These are phyloP conservation scores for Cryptosporidium parvum DNA, from an alignment of 169 alveolate genomes.

Conservation along the genomic window DNA sequence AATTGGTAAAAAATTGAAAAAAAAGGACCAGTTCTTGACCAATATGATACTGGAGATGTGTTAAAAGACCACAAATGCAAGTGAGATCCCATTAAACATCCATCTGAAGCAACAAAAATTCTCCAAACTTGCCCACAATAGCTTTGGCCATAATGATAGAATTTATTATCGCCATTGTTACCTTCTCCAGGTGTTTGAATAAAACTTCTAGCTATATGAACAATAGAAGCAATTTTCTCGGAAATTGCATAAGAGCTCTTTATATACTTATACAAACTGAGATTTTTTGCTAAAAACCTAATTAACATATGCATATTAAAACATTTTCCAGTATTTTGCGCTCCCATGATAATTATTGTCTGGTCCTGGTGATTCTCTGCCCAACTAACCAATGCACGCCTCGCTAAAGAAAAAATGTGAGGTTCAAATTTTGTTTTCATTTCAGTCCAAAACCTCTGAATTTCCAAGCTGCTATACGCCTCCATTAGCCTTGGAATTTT, in stretches of 20 bases:
- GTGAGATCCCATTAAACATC: slow-evolving; percentile 47
- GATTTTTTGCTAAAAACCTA: slow-evolving; percentile 57
- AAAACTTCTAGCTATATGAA: slow-evolving; percentile 56
- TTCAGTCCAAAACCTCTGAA: slow-evolving; percentile 71
- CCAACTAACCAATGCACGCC: slow-evolving; percentile 52
- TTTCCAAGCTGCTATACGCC: slow-evolving; percentile 51
- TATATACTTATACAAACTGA: slow-evolving; percentile 54
- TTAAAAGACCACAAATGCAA: slow-evolving; percentile 54
- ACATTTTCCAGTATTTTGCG: slow-evolving; percentile 57
- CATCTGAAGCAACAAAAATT: slow-evolving; percentile 57
- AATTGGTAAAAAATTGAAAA: slow-evolving; percentile 65
- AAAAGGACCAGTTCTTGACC: slow-evolving; percentile 36
- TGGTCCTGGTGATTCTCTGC: slow-evolving; percentile 57
- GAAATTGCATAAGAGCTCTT: slow-evolving; percentile 65
- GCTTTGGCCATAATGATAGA: slow-evolving; percentile 38
- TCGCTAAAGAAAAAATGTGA: slow-evolving; percentile 60
- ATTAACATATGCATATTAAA: slow-evolving; percentile 59
- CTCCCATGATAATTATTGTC: slow-evolving; percentile 55
- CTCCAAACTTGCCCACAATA: slow-evolving; percentile 65
- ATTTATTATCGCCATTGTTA: slow-evolving; percentile 16
- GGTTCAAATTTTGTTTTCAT: slow-evolving; percentile 72
- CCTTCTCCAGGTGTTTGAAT: slow-evolving; percentile 69
- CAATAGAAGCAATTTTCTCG: slow-evolving; percentile 42
- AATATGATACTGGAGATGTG: slow-evolving; percentile 39
- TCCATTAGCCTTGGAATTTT: slow-evolving; percentile 61